phyloP scores from a whole-genome alignment of 306 rosid genomes.

The Trifolium subterraneum region DNA sequence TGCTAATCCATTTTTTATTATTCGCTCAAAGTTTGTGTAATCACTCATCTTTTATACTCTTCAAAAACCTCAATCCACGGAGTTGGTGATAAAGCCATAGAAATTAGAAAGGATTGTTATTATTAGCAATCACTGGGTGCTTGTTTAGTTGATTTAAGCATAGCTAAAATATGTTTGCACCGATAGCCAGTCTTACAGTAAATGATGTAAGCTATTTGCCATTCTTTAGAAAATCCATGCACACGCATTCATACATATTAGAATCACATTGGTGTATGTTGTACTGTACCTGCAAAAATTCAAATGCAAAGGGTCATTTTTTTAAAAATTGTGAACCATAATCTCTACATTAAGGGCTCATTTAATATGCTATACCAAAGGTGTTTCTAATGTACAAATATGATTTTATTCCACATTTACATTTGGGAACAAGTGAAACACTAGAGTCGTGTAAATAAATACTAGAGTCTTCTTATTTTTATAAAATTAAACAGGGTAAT shows the following conservation, averaged over 20 bases:
- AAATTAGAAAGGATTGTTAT: not conserved
- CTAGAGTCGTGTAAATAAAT: too few species aligned
- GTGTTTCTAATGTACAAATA: not conserved
- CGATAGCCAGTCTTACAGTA: too few species aligned
- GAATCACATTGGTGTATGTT: not conserved
- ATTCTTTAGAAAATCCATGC: not conserved
- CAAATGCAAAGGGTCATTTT: too few species aligned
- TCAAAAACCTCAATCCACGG: not conserved
- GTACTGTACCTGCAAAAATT: not conserved
- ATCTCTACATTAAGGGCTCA: too few species aligned
- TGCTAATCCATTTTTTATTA: slow-evolving; percentile 52
- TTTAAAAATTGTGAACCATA: too few species aligned
- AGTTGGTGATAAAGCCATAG: not conserved
- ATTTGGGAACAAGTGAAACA: too few species aligned
- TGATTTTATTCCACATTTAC: too few species aligned
- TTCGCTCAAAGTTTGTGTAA: slow-evolving; percentile 54
- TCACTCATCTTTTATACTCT: slow-evolving; percentile 43
- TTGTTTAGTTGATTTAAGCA: too few species aligned
- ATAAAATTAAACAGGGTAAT: too few species aligned
- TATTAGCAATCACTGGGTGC: not conserved
- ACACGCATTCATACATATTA: not conserved
- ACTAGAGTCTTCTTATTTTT: too few species aligned
- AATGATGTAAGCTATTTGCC: not conserved
- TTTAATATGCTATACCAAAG: too few species aligned
- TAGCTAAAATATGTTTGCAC: too few species aligned